Conservation (phyloP, 2,329 filamentous ascomycete genomes). For the Seiridium unicorne region DNA sequence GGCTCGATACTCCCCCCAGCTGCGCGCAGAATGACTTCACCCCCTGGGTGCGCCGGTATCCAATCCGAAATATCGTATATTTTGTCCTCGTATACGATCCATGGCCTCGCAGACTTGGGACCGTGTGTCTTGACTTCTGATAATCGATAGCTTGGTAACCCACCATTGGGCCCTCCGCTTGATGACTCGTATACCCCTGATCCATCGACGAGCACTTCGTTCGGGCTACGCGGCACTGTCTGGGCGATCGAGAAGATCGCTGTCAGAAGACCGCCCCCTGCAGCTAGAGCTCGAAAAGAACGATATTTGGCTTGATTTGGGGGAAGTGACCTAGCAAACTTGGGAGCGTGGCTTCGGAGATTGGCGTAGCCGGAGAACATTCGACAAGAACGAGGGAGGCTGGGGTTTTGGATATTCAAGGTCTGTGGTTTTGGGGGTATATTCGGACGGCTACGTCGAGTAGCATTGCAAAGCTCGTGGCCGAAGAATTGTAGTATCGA, state of each 20-base stretch:
- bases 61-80: conserved; percentile 73
- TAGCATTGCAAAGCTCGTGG: not conserved
- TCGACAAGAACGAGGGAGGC: not conserved
- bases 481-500: not conserved
- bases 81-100: conserved; percentile 62
- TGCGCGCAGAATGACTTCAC: conserved; percentile 65
- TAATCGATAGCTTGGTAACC: conserved; percentile 47
- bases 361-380: not conserved
- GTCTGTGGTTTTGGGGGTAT: not conserved
- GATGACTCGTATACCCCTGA: not conserved
- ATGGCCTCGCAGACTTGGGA: conserved; percentile 51
- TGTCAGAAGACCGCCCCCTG: conserved; percentile 24
- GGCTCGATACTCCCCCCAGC: conserved; percentile 64
- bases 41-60: conserved; percentile 64
- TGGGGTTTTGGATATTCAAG: not conserved
- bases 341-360: not conserved
- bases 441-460: not conserved
- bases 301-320: conserved; percentile 10
- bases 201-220: conserved; percentile 11
- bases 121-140: conserved; percentile 52
- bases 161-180: conserved; percentile 26
- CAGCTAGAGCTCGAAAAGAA: conserved; percentile 21
- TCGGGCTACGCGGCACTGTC: conserved; percentile 16
- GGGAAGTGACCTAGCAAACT: not conserved
- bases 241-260: conserved; percentile 23